Percentiles rank a stretch among this genome's conserved stretches.
These are phyloP conservation scores for Paramarasmius palmivorus DNA, from an alignment of 1,284 basidiomycete species.

Conservation along the genomic window DNA sequence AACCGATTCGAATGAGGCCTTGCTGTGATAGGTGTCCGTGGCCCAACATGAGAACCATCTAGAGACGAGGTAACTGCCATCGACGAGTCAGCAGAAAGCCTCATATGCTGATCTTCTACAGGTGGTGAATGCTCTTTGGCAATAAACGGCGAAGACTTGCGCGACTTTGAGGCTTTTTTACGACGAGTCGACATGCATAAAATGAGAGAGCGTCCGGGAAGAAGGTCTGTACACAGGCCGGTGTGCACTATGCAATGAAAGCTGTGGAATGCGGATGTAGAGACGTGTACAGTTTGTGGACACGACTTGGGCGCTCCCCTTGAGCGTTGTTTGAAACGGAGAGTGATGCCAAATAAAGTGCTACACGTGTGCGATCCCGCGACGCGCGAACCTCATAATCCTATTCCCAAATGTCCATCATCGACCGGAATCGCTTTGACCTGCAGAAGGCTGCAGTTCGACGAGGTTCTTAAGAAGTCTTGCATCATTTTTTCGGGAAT, in stretches of 20 bases:
- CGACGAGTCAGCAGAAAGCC: constrained; percentile 28
- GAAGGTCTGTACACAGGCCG: not conserved
- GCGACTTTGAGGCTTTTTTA: constrained; percentile 27
- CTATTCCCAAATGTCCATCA: too few species aligned
- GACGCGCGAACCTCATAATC: too few species aligned
- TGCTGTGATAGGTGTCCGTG: constrained; percentile 58
- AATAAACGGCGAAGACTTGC: constrained; percentile 20
- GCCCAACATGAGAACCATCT: constrained; percentile 63
- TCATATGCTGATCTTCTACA: constrained; percentile 37
- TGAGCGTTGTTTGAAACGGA: too few species aligned
- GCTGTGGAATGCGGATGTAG: not conserved
- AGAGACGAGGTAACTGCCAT: constrained; percentile 49
- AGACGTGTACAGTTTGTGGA: too few species aligned
- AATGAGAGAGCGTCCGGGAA: not conserved
- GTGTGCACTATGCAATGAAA: not conserved
- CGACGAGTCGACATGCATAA: constrained; percentile 30
- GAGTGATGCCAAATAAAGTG: too few species aligned
- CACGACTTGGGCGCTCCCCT: too few species aligned
- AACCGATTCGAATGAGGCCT: constrained; percentile 26
- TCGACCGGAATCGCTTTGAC: too few species aligned
- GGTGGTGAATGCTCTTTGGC: constrained; percentile 22
- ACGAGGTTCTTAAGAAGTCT: too few species aligned
- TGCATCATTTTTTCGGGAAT: too few species aligned
- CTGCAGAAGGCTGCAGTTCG: too few species aligned
- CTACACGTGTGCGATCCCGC: too few species aligned